phyloP scores from a whole-genome alignment of 106 monocot species.

The Allium fistulosum region DNA sequence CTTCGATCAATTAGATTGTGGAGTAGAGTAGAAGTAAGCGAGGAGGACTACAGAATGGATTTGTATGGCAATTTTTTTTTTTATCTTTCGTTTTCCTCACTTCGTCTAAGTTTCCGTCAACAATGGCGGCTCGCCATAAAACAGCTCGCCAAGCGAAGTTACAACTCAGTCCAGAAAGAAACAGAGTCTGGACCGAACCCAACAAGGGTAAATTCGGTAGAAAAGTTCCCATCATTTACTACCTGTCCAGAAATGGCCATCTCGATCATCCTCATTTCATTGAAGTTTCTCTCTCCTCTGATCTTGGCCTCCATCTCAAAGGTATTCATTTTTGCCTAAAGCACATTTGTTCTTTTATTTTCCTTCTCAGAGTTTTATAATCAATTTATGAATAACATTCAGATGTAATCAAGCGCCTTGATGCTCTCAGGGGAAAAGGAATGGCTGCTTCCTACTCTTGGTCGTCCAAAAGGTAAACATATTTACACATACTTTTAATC shows the following conservation, averaged over 20 bases:
- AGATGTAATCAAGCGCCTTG: conserved; percentile 70
- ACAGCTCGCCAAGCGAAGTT: conserved; percentile 9
- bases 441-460: conserved; percentile 74
- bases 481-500: neutral
- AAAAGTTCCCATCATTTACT: conserved; percentile 74
- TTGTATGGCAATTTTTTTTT: too few relatives aligned
- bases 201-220: conserved; percentile 37
- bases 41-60: too few relatives aligned
- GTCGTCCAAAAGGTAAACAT: conserved; percentile 68
- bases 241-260: conserved; percentile 66
- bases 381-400: neutral
- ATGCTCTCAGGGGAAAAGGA: conserved; percentile 68
- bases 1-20: too few relatives aligned
- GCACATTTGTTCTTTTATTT: neutral
- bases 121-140: conserved; percentile 19
- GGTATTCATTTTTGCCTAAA: conserved; percentile 14
- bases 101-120: neutral
- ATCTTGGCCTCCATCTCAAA: conserved; percentile 63
- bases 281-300: conserved; percentile 58
- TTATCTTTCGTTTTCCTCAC: neutral
- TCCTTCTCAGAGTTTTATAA: neutral
- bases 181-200: conserved; percentile 66
- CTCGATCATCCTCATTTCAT: conserved; percentile 97
- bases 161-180: conserved; percentile 58
- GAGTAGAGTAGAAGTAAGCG: too few relatives aligned